These are phyloP conservation scores for Eucalyptus shirleyi DNA, from an alignment of 345 rosid species.

Conservation along the genomic window DNA sequence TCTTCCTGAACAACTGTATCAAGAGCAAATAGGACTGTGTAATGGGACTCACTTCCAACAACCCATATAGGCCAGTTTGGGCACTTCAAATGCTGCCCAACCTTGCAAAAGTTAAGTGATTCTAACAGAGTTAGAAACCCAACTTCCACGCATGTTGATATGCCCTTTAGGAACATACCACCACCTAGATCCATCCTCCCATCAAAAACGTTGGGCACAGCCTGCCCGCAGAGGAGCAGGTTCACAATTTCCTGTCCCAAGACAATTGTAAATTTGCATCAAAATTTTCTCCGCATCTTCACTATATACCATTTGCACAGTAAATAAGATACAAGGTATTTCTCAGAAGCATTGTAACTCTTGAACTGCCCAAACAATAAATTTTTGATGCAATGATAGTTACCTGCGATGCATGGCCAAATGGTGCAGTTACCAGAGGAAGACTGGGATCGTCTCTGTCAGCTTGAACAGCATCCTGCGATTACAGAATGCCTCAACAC, in stretches of 20 bases:
- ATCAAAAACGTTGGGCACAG: conserved; percentile 92
- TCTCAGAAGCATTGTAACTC: not conserved
- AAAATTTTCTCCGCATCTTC: not conserved
- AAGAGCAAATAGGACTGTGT: conserved; percentile 88
- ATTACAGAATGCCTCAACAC: not conserved
- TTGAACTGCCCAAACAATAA: not conserved
- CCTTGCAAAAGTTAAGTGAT: conserved; percentile 92
- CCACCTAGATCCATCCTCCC: conserved; percentile 98
- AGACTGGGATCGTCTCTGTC: conserved; percentile 94
- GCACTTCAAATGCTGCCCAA: conserved; percentile 83
- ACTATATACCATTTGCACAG: not conserved
- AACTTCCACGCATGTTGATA: conserved; percentile 74
- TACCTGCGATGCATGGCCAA: conserved; percentile 99
- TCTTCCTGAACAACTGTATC: conserved; percentile 85
- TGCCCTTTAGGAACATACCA: conserved; percentile 86
- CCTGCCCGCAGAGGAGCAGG: conserved; percentile 88
- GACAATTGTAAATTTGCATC: not conserved
- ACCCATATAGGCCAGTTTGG: conserved; percentile 99
- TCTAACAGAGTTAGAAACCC: conserved; percentile 95
- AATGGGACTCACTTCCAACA: conserved; percentile 97
- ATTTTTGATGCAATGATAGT: not conserved
- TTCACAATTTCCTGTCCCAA: conserved; percentile 87
- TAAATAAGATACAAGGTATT: not conserved
- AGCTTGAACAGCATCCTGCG: conserved; percentile 71
- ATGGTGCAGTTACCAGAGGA: conserved; percentile 95